Percentiles rank a stretch among this genome's conserved stretches.
Evolutionary conservation across 805 yeast genomes (phyloP).

Genomic region (Yarrowia osloensis): DNA sequence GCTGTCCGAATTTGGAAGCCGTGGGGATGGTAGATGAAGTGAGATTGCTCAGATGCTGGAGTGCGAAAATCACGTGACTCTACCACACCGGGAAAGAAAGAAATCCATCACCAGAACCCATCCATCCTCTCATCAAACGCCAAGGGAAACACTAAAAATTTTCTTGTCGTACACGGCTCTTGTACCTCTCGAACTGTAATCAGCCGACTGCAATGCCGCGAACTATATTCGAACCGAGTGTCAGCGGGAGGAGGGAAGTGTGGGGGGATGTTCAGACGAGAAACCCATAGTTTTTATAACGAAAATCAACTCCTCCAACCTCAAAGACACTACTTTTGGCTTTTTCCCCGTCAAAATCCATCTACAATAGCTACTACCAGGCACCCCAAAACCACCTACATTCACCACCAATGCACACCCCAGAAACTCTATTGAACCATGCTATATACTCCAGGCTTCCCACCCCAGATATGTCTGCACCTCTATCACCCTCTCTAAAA

Average conservation of each 20-base stretch:
- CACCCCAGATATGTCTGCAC: neutral
- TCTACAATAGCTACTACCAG: neutral
- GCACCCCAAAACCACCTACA: neutral
- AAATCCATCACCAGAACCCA: neutral
- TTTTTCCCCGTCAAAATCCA: too few relatives aligned
- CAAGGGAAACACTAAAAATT: constrained; percentile 3
- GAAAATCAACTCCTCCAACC: neutral
- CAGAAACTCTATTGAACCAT: neutral
- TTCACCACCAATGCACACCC: neutral
- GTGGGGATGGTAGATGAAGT: too few relatives aligned
- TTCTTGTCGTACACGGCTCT: neutral
- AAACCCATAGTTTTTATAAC: neutral
- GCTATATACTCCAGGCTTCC: neutral
- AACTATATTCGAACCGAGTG: constrained; percentile 16
- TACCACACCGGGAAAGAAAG: too few relatives aligned
- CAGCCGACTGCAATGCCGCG: neutral
- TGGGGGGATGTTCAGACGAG: neutral
- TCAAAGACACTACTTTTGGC: neutral
- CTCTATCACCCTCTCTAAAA: neutral
- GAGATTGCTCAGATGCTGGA: too few relatives aligned
- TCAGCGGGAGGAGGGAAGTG: neutral
- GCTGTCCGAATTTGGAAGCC: neutral
- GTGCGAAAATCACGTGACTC: too few relatives aligned
- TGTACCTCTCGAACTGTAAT: constrained; percentile 12
- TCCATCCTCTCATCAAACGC: neutral